phyloP scores from a whole-genome alignment of 2,329 filamentous ascomycete genomes.

The Epichloe sylvatica region DNA sequence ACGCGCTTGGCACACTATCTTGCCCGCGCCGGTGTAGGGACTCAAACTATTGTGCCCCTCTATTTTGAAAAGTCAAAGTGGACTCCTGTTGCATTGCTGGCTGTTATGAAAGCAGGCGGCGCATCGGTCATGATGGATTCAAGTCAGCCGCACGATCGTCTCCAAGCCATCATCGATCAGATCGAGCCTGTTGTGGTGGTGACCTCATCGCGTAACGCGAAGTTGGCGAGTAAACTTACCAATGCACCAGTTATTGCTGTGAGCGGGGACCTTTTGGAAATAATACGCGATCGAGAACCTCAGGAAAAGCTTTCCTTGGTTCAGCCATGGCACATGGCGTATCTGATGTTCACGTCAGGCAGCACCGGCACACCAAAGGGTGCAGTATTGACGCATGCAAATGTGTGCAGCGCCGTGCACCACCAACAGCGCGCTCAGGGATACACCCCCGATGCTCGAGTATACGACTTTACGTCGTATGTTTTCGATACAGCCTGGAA shows the following conservation, averaged over 20 bases:
- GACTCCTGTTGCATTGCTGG: constrained; percentile 4
- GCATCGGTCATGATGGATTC: constrained; percentile 7
- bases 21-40: background rate
- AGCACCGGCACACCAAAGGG: constrained; percentile 14
- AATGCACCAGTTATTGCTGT: background rate
- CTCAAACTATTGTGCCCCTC: constrained; percentile 1
- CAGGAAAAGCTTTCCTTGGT: background rate
- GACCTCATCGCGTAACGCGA: constrained; percentile 5
- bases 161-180: constrained; percentile 9
- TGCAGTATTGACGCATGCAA: constrained; percentile 11
- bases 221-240: constrained; percentile 5
- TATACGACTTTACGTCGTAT: constrained; percentile 8
- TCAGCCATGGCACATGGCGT: constrained; percentile 3
- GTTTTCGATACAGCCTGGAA: constrained; percentile 4
- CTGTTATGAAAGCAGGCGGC: constrained; percentile 2
- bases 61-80: constrained; percentile 6
- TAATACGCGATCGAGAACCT: background rate
- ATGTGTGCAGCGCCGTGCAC: constrained; percentile 9
- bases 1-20: constrained; percentile 6
- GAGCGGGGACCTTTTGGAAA: background rate
- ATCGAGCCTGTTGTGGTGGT: constrained; percentile 9
- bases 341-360: constrained; percentile 12
- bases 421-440: constrained; percentile 9
- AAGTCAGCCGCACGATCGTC: constrained; percentile 7
- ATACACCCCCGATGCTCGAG: constrained; percentile 8